Percentiles rank a stretch among this genome's conserved stretches.
phyloP scores from a whole-genome alignment of 2,329 filamentous ascomycete genomes.

The Aspergillus sp. region DNA sequence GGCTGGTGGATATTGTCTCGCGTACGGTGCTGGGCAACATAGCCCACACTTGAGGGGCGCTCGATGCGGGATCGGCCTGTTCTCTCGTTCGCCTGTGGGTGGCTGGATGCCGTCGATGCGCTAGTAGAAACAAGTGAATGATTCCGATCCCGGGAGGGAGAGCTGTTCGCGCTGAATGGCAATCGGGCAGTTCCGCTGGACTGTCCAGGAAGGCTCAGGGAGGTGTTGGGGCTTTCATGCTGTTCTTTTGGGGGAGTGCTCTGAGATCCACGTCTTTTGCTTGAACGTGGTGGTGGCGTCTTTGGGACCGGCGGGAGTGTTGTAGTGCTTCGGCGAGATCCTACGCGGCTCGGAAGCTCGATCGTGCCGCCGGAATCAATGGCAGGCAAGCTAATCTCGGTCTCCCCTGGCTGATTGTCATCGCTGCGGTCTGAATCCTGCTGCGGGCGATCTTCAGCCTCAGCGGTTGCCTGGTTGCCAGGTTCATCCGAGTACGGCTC shows the following conservation, averaged over 20 bases:
- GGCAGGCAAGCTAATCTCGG: conserved; percentile 59
- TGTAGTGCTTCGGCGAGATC: conserved; percentile 61
- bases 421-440: conserved; percentile 32
- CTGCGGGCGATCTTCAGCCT: conserved; percentile 33
- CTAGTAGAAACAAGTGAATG: conserved; percentile 44
- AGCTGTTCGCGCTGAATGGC: conserved; percentile 46
- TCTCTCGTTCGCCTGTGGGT: conserved; percentile 34
- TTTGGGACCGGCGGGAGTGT: conserved; percentile 42
- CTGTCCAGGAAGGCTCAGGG: conserved; percentile 27
- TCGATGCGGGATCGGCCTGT: conserved; percentile 28
- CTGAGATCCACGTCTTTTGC: conserved; percentile 55
- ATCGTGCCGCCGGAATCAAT: conserved; percentile 65
- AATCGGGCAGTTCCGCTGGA: conserved; percentile 41
- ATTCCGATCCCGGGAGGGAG: conserved; percentile 41
- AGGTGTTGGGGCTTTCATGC: conserved; percentile 18
- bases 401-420: conserved; percentile 28
- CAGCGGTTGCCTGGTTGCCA: conserved; percentile 33
- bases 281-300: conserved; percentile 55
- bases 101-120: conserved; percentile 42
- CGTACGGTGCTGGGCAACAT: conserved; percentile 54
- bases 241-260: conserved; percentile 22
- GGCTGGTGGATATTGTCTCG: conserved; percentile 53
- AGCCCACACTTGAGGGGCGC: conserved; percentile 55
- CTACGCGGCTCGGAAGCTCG: conserved; percentile 66
- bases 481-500: conserved; percentile 67